These are phyloP conservation scores for Echinosophora koreensis DNA, from an alignment of 306 rosid genomes.

Conservation along the genomic window DNA sequence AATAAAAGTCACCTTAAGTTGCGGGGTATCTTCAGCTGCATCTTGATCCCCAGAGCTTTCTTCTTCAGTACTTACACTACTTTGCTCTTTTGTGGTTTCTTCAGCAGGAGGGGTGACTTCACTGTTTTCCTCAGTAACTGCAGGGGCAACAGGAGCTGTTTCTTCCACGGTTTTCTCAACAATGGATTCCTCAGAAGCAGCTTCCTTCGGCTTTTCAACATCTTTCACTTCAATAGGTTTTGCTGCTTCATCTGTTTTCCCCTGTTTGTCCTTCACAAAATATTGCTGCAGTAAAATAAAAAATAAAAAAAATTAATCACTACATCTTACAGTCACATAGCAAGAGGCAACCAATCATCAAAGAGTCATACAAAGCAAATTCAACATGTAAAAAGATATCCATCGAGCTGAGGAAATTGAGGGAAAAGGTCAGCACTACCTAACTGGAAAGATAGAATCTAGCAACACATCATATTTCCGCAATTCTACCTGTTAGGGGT, in stretches of 20 bases:
- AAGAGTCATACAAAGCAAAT: too few species aligned
- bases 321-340: too few species aligned
- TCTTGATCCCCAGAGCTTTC: slow-evolving; percentile 66
- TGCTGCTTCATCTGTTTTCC: slow-evolving; percentile 50
- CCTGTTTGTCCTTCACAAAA: slow-evolving; percentile 65
- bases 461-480: too few species aligned
- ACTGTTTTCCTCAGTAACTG: slow-evolving; percentile 55
- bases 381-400: too few species aligned
- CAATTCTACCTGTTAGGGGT: too few species aligned
- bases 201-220: slow-evolving; percentile 57
- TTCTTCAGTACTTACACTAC: slow-evolving; percentile 57
- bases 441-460: too few species aligned
- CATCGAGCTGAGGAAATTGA: too few species aligned
- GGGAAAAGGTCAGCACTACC: too few species aligned
- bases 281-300: slow-evolving; percentile 70
- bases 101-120: slow-evolving; percentile 57
- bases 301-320: background rate
- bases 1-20: slow-evolving; percentile 70
- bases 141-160: slow-evolving; percentile 50
- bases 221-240: slow-evolving; percentile 72
- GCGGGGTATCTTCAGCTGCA: slow-evolving; percentile 71
- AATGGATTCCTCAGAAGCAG: slow-evolving; percentile 55
- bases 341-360: too few species aligned
- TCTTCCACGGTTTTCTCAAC: slow-evolving; percentile 57
- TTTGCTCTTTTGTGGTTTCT: slow-evolving; percentile 58